Evolutionary conservation across 768 basidiomycete genomes (phyloP).

Genomic region (Multifurca ochricompacta): DNA sequence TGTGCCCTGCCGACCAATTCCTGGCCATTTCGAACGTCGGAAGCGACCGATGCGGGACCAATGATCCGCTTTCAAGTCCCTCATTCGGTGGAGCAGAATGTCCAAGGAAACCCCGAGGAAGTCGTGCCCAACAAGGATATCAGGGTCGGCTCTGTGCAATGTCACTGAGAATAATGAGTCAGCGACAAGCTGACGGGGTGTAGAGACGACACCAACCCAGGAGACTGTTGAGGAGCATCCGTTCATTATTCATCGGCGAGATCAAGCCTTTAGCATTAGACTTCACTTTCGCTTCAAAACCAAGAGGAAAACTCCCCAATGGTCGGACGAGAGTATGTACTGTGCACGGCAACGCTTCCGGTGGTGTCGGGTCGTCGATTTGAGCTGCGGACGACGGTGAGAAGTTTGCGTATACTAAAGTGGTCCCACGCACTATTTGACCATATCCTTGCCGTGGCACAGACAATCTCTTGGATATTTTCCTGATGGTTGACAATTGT

Average conservation of each 20-base stretch:
- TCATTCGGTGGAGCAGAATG: slow-evolving; percentile 84
- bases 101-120: slow-evolving; percentile 88
- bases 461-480: slow-evolving; percentile 92
- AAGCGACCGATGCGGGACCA: slow-evolving; percentile 94
- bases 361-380: slow-evolving; percentile 88
- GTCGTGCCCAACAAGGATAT: slow-evolving; percentile 91
- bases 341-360: slow-evolving; percentile 73
- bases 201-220: slow-evolving; percentile 42
- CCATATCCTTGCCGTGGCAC: slow-evolving; percentile 80
- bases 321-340: slow-evolving; percentile 89
- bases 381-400: slow-evolving; percentile 42
- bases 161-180: slow-evolving; percentile 32
- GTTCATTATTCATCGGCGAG: slow-evolving; percentile 70
- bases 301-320: slow-evolving; percentile 75
- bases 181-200: not conserved
- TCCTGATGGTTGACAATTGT: slow-evolving; percentile 91
- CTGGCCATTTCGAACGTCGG: slow-evolving; percentile 75
- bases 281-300: slow-evolving; percentile 68
- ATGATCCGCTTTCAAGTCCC: slow-evolving; percentile 82
- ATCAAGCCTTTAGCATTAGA: slow-evolving; percentile 60
- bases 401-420: not conserved
- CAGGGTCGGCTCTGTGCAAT: slow-evolving; percentile 86
- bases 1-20: slow-evolving; percentile 71
- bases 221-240: slow-evolving; percentile 74
- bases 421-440: slow-evolving; percentile 44